A percentile compares a stretch with the other conserved stretches of the same genome.
Evolutionary conservation across 345 rosid genomes (phyloP).

Genomic region (Hibiscus mutabilis): DNA sequence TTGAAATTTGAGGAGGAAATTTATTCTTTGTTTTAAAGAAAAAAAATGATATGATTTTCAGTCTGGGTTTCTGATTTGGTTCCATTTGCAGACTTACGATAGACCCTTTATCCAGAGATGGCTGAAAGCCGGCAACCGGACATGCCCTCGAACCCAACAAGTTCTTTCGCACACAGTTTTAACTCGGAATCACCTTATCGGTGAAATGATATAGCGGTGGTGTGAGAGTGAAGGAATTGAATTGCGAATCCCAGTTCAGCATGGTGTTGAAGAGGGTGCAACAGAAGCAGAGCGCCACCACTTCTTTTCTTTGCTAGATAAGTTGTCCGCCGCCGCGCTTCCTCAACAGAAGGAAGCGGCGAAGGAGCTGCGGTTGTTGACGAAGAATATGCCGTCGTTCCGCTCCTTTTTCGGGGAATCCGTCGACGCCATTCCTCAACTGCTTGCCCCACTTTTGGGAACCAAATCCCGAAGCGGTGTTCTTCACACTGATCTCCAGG

Average conservation of each 20-base stretch:
- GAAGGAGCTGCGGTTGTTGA: conserved; percentile 61
- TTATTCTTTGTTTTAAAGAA: too few species aligned
- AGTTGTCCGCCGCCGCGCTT: conserved; percentile 38
- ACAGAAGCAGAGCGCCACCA: conserved; percentile 52
- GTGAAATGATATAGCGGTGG: conserved; percentile 40
- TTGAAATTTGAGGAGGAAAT: too few species aligned
- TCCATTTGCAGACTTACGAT: background rate
- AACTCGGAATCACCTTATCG: background rate
- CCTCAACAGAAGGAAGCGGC: conserved; percentile 73
- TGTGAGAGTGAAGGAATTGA: conserved; percentile 55
- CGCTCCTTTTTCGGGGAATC: conserved; percentile 72
- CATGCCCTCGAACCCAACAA: background rate
- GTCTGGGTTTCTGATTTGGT: background rate
- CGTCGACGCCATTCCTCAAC: conserved; percentile 47
- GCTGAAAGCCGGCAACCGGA: background rate
- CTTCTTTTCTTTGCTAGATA: conserved; percentile 7
- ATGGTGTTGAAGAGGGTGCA: conserved; percentile 41
- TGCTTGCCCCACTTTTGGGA: conserved; percentile 47
- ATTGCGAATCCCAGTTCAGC: conserved; percentile 28
- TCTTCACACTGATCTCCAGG: conserved; percentile 37
- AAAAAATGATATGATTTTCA: background rate
- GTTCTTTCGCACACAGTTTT: background rate
- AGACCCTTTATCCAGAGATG: background rate
- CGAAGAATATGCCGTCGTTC: conserved; percentile 62
- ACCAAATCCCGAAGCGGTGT: conserved; percentile 25